These are phyloP conservation scores for Aspergillus melleus DNA, from an alignment of 2,329 filamentous ascomycete species.

Conservation along the genomic window DNA sequence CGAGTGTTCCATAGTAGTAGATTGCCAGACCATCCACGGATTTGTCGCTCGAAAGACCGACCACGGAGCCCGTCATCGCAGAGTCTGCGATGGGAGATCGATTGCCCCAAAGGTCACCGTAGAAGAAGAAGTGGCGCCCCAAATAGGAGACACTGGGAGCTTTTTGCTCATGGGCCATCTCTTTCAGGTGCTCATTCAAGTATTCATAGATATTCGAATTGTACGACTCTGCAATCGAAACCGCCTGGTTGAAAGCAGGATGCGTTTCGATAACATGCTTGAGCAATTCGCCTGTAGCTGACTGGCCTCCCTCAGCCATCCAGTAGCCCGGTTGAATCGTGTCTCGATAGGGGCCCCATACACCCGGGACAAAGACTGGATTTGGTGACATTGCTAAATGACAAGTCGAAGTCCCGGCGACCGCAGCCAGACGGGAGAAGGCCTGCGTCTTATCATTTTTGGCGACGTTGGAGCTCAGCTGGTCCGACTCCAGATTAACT, in stretches of 20 bases:
- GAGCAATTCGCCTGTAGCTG: slow-evolving; percentile 89
- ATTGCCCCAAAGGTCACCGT: slow-evolving; percentile 96
- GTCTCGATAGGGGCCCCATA: slow-evolving; percentile 97
- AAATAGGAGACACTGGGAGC: slow-evolving; percentile 82
- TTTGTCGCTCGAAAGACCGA: slow-evolving; percentile 85
- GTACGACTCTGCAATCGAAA: slow-evolving; percentile 75
- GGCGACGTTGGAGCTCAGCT: slow-evolving; percentile 65
- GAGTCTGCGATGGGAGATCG: slow-evolving; percentile 89
- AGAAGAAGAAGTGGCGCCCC: slow-evolving; percentile 95
- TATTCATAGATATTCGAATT: slow-evolving; percentile 93
- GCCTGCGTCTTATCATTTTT: slow-evolving; percentile 89
- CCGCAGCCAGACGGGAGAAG: slow-evolving; percentile 87
- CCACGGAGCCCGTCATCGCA: slow-evolving; percentile 85
- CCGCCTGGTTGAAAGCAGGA: slow-evolving; percentile 79
- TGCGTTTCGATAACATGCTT: slow-evolving; percentile 96
- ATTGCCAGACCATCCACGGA: slow-evolving; percentile 83
- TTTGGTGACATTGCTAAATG: slow-evolving; percentile 94
- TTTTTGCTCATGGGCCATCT: slow-evolving; percentile 66
- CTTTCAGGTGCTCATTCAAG: slow-evolving; percentile 80
- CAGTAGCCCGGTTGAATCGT: slow-evolving; percentile 89
- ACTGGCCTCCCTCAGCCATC: slow-evolving; percentile 97
- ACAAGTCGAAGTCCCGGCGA: slow-evolving; percentile 95
- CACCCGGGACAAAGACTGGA: slow-evolving; percentile 89
- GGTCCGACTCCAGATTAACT: slow-evolving; percentile 69
- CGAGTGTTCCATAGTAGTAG: slow-evolving; percentile 94